phyloP scores from a whole-genome alignment of 2,329 filamentous ascomycete genomes.

The Trichothecium roseum region DNA sequence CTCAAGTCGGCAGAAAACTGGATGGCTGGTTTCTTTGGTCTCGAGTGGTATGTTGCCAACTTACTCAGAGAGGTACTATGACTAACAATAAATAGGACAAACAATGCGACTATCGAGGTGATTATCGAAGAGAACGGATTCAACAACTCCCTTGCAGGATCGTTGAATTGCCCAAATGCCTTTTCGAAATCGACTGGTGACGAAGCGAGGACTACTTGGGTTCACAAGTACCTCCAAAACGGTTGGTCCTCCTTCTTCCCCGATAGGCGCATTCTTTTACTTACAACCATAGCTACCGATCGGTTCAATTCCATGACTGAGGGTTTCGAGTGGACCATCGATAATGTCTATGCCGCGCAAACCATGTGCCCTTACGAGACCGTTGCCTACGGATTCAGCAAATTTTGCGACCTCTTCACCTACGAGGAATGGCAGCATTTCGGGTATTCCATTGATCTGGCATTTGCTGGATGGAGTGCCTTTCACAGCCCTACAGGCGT shows the following conservation, averaged over 20 bases:
- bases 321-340: conserved; percentile 51
- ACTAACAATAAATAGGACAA: conserved; percentile 30
- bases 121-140: conserved; percentile 54
- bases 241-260: conserved; percentile 21
- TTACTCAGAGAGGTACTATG: conserved; percentile 4
- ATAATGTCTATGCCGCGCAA: conserved; percentile 58
- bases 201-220: conserved; percentile 49
- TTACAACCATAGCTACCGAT: conserved; percentile 36
- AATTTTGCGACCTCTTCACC: conserved; percentile 65
- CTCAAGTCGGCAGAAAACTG: conserved; percentile 69
- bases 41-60: conserved; percentile 42
- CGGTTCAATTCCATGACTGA: conserved; percentile 46
- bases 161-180: conserved; percentile 55
- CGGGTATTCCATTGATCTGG: conserved; percentile 60
- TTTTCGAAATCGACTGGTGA: conserved; percentile 38
- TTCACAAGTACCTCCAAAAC: conserved; percentile 52
- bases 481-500: conserved; percentile 56
- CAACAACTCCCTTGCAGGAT: conserved; percentile 64
- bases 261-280: not conserved
- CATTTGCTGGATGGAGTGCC: conserved; percentile 49
- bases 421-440: conserved; percentile 66
- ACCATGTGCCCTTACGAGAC: conserved; percentile 70
- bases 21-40: conserved; percentile 67
- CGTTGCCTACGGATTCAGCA: conserved; percentile 63
- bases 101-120: conserved; percentile 62